phyloP scores from a whole-genome alignment of 306 rosid genomes.

The Betula pendula region DNA sequence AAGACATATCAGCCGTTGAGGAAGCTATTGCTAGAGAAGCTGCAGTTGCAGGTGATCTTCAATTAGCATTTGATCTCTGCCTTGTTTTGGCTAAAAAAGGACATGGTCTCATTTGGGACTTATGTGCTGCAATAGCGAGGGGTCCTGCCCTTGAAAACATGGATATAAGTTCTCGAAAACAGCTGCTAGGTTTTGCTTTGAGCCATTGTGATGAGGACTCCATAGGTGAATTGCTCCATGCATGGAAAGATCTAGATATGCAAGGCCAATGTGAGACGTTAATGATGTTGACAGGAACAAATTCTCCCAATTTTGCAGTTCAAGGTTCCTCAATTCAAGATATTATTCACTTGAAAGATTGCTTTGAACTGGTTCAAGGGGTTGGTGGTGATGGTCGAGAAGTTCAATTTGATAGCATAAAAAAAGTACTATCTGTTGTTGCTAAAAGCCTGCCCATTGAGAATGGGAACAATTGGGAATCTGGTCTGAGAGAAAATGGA shows the following conservation, averaged over 20 bases:
- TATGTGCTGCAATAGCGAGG: conserved; percentile 98
- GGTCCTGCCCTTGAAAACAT: conserved; percentile 98
- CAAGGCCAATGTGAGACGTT: conserved; percentile 85
- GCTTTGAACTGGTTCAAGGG: conserved; percentile 42
- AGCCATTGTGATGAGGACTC: conserved; percentile 96
- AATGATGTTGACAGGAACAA: conserved; percentile 54
- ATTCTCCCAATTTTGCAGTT: conserved; percentile 49
- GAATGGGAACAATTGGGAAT: conserved; percentile 65
- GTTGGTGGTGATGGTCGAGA: conserved; percentile 53
- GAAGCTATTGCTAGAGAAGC: conserved; percentile 99
- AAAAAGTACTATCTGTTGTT: conserved; percentile 51
- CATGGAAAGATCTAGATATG: conserved; percentile 97
- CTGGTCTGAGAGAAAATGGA: conserved; percentile 74
- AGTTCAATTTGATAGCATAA: conserved; percentile 50
- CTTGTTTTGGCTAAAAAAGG: conserved; percentile 85
- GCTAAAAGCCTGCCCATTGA: conserved; percentile 70
- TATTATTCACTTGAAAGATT: conserved; percentile 43
- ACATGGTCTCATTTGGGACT: conserved; percentile 92
- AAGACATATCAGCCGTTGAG: conserved; percentile 79
- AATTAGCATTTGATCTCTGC: conserved; percentile 95
- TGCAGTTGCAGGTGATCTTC: conserved; percentile 99
- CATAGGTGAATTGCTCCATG: conserved; percentile 81
- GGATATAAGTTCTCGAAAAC: conserved; percentile 87
- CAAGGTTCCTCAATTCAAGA: conserved; percentile 61
- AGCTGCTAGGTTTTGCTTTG: conserved; percentile 84